Evolutionary conservation across 2,329 filamentous ascomycete genomes (phyloP).

Genomic region (Fusarium circinatum): DNA sequence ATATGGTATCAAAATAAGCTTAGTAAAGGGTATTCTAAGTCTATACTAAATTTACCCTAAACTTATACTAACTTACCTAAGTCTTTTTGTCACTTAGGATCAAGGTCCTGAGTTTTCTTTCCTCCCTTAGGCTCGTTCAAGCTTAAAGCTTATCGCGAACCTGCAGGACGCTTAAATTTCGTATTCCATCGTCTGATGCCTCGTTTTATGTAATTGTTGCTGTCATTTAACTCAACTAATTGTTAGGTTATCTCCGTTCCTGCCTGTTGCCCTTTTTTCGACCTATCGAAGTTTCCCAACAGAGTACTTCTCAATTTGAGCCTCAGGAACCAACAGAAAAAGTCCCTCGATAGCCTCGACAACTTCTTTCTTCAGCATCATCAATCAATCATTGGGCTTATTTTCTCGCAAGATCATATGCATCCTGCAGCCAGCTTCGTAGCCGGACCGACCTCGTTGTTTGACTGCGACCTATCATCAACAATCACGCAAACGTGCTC

Average conservation of each 20-base stretch:
- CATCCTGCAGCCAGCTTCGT: not conserved
- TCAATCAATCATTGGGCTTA: not conserved
- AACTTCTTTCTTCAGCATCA: not conserved
- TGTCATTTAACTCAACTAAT: not conserved
- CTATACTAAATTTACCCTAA: no score
- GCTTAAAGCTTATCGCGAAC: not conserved
- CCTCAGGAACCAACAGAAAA: not conserved
- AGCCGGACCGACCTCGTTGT: slow-evolving; percentile 18
- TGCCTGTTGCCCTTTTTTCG: not conserved
- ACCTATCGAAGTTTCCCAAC: not conserved
- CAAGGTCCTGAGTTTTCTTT: no score
- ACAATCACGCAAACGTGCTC: not conserved
- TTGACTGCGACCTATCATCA: not conserved
- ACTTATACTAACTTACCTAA: no score
- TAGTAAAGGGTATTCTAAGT: no score
- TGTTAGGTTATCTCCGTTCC: not conserved
- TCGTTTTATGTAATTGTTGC: not conserved
- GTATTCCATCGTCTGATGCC: not conserved
- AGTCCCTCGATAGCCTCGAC: not conserved
- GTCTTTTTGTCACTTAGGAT: no score
- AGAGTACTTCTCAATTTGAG: not conserved
- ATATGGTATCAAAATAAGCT: no score
- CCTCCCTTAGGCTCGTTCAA: not conserved
- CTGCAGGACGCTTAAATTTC: not conserved
- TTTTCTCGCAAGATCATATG: not conserved